Evolutionary conservation across 305 asterid genomes (phyloP), one percentile per base, ranked within the genome.

Genomic region (Fraxinus velutina): DNA sequence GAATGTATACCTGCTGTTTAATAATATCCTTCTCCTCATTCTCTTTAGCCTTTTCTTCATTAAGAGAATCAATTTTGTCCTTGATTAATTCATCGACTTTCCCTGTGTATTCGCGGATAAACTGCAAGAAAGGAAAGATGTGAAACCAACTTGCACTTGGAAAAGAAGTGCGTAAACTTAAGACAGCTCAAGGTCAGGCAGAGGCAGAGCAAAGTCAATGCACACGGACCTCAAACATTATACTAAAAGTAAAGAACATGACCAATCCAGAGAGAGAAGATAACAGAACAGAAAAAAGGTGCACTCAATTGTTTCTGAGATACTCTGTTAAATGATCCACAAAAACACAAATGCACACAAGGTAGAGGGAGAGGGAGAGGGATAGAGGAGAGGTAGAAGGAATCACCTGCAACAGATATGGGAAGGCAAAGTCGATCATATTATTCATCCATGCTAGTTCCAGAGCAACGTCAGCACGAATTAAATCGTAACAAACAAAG

Each of bases 361-460:
- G 17, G 39, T 15, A 70, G 4, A 30, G 37, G 21, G 6, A 27
- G 73, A 29, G 37, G 21, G 6, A 27, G 73, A 29, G 75, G 24
- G 42, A 30, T 30, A 21, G 72, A 8, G 32, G 72, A 21, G 34
- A 21, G 32, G 34, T 2, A 21, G 5, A 73, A 84, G 21, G 64
- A 84, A 78, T 87, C 79, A 96, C 99, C 99, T 96, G 98, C 80
- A 94, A 89, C 81, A 96, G 92, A 85, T 93, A 94, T 21, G 98
- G 99, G 90, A 96, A 93, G 84, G 99, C 97, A 87, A 96, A 96
- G 88, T 96, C 99, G 17, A 96, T 86, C 97, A 93, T 94, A 86
- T 93, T 93, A 85, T 96, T 93, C 90, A 92, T 90, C 99, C 99
- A 96, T 81, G 98, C 98, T 32, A 96, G 97, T 84, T 96, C 99